Percentiles rank a stretch among this genome's conserved stretches.
Evolutionary conservation across 305 asterid genomes (phyloP).

Genomic region (Stenogyne calaminthoides): DNA sequence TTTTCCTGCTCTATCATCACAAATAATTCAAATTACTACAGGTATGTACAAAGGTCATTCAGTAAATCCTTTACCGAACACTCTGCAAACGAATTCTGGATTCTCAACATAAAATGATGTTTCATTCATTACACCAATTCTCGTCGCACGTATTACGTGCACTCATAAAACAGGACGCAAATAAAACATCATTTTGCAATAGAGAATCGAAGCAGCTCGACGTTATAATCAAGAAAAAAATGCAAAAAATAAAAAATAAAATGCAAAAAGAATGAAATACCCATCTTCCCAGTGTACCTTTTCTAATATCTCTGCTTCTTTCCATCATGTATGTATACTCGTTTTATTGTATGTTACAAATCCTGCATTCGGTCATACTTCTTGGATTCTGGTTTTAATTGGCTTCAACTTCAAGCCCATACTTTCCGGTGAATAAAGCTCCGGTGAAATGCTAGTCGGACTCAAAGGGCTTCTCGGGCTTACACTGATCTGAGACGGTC

Average conservation of each 20-base stretch:
- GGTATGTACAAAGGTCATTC: constrained; percentile 41
- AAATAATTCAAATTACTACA: constrained; percentile 37
- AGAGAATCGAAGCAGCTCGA: background rate
- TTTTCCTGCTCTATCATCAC: constrained; percentile 27
- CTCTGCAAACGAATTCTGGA: background rate
- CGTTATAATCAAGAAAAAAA: constrained; percentile 28
- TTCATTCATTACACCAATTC: background rate
- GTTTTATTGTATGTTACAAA: constrained; percentile 37
- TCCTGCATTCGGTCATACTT: constrained; percentile 33
- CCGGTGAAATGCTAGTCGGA: constrained; percentile 78
- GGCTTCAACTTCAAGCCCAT: constrained; percentile 93
- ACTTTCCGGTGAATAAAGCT: constrained; percentile 92
- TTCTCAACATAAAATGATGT: background rate
- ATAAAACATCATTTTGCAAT: constrained; percentile 1
- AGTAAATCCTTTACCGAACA: constrained; percentile 29
- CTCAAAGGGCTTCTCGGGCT: constrained; percentile 93
- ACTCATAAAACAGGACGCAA: background rate
- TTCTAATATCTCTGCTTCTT: constrained; percentile 29
- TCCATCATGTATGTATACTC: constrained; percentile 21
- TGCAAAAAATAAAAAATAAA: too few species aligned
- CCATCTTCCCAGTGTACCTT: constrained; percentile 28
- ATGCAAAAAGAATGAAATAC: background rate
- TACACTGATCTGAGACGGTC: constrained; percentile 57
- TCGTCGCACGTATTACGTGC: background rate
- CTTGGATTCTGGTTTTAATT: constrained; percentile 62